Percentiles rank a stretch among this genome's conserved stretches.
phyloP scores from a whole-genome alignment of 305 asterid species.

The Lippia alba region DNA sequence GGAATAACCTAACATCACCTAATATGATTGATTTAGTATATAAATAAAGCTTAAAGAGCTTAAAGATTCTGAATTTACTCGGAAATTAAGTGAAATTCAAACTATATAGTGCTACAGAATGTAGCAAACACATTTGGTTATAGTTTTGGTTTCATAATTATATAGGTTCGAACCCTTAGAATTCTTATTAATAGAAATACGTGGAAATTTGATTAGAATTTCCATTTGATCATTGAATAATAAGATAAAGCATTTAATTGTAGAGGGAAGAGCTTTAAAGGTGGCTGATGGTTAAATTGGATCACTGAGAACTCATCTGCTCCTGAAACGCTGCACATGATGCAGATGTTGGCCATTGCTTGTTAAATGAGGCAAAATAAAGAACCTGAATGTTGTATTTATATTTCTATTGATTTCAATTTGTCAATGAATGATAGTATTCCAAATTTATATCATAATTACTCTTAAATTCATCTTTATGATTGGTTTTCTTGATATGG shows the following conservation, averaged over 20 bases:
- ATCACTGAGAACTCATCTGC: slow-evolving; percentile 34
- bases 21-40: background rate
- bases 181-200: background rate
- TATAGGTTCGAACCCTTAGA: background rate
- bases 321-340: slow-evolving; percentile 38
- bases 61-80: background rate
- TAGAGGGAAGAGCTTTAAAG: slow-evolving; percentile 26
- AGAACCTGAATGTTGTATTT: slow-evolving; percentile 21
- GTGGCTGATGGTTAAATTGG: slow-evolving; percentile 29
- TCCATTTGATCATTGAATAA: slow-evolving; percentile 10
- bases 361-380: slow-evolving; percentile 27
- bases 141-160: background rate
- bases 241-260: slow-evolving; percentile 31
- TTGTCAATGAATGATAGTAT: slow-evolving; percentile 8
- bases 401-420: slow-evolving; percentile 7
- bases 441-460: slow-evolving; percentile 14
- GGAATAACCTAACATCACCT: too few species aligned
- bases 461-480: slow-evolving; percentile 2
- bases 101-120: background rate
- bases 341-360: slow-evolving; percentile 41
- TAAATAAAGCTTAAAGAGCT: background rate
- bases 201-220: slow-evolving; percentile 14
- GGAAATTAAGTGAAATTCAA: background rate
- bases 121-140: background rate
- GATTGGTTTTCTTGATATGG: background rate